phyloP scores from a whole-genome alignment of 345 rosid genomes.

The Turritis glabra region DNA sequence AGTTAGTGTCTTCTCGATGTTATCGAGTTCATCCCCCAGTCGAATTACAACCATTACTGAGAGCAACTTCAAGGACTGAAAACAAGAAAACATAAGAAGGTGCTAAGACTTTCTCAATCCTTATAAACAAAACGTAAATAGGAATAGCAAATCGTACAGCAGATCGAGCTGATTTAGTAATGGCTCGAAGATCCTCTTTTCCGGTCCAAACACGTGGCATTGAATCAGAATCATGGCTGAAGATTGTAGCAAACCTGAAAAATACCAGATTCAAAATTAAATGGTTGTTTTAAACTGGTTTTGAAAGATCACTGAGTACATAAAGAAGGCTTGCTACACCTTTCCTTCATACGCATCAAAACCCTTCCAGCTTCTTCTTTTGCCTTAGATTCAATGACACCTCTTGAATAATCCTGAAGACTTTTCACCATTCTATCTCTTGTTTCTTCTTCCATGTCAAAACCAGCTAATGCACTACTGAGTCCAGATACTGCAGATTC shows the following conservation, averaged over 20 bases:
- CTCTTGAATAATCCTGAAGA: slow-evolving; percentile 60
- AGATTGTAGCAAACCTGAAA: slow-evolving; percentile 73
- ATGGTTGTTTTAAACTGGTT: slow-evolving; percentile 15
- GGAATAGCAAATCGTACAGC: slow-evolving; percentile 48
- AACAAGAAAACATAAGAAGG: slow-evolving; percentile 10
- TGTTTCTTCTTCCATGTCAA: slow-evolving; percentile 66
- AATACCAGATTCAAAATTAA: background rate
- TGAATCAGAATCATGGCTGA: slow-evolving; percentile 90
- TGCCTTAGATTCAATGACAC: slow-evolving; percentile 78
- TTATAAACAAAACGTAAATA: background rate
- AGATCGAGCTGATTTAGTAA: slow-evolving; percentile 82
- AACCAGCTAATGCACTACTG: slow-evolving; percentile 63
- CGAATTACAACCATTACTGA: slow-evolving; percentile 82
- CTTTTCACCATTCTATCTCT: slow-evolving; percentile 57
- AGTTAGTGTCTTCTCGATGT: slow-evolving; percentile 57
- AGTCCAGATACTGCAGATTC: slow-evolving; percentile 67
- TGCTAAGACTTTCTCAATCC: background rate
- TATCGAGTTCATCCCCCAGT: slow-evolving; percentile 64
- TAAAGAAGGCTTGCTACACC: slow-evolving; percentile 44
- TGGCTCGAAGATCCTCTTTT: slow-evolving; percentile 88
- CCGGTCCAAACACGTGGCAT: slow-evolving; percentile 99
- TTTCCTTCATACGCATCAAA: slow-evolving; percentile 83
- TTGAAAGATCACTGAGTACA: slow-evolving; percentile 16
- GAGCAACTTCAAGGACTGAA: slow-evolving; percentile 82
- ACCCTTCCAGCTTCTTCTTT: slow-evolving; percentile 87